Evolutionary conservation across 1,139 yeast genomes (phyloP).

Genomic region (Candida pseudocylindracea): DNA sequence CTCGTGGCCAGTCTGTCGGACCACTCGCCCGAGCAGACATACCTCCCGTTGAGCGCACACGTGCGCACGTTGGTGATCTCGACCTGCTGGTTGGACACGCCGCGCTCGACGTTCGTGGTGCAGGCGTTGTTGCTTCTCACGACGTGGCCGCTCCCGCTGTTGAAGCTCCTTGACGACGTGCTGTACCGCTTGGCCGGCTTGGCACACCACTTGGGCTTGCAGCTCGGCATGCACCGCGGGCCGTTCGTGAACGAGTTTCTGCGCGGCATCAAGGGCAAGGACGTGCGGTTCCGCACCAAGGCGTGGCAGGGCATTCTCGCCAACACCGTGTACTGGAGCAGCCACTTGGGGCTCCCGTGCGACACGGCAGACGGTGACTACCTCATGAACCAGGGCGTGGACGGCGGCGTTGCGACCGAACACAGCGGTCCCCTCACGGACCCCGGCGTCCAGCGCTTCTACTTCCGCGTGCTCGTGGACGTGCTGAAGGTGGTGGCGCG

Average conservation of each 20-base stretch:
- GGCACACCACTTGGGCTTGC: conserved; percentile 9
- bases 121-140: conserved; percentile 18
- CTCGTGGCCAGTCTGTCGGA: conserved; percentile 10
- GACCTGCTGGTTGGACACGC: conserved; percentile 22
- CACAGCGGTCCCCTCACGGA: too few relatives aligned
- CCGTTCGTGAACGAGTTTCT: conserved; percentile 21
- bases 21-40: conserved; percentile 2
- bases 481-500: too few relatives aligned
- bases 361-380: too few relatives aligned
- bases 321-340: too few relatives aligned
- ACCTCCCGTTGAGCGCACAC: conserved; percentile 11
- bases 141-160: conserved; percentile 23
- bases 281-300: too few relatives aligned
- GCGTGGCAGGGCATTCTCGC: too few relatives aligned
- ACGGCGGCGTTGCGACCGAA: too few relatives aligned
- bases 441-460: too few relatives aligned
- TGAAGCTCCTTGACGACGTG: conserved; percentile 11
- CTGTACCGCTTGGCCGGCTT: conserved; percentile 3
- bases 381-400: too few relatives aligned
- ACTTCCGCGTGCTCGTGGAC: too few relatives aligned
- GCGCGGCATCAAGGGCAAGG: conserved; percentile 13
- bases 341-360: too few relatives aligned
- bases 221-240: conserved; percentile 20
- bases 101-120: conserved; percentile 19
- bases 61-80: conserved; percentile 17